Conservation (phyloP, 1,284 basidiomycete genomes). For the Leucoagaricus sp. region DNA sequence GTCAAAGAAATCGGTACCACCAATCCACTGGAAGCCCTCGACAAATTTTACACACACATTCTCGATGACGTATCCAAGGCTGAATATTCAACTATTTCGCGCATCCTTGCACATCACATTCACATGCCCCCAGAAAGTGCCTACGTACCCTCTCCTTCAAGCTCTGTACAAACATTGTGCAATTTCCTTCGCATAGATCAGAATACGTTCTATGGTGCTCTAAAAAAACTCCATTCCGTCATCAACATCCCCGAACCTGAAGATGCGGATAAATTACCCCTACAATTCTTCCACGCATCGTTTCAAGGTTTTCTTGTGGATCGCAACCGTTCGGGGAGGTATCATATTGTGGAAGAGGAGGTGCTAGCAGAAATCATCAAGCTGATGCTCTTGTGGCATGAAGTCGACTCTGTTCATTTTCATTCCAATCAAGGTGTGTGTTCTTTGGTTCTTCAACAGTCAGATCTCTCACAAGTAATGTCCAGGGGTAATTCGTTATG, state of each 20-base stretch:
- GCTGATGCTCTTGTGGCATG: not conserved
- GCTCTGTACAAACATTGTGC: not conserved
- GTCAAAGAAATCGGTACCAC: no score
- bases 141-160: no score
- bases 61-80: not conserved
- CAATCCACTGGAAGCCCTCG: not conserved
- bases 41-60: not conserved
- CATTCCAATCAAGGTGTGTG: no score
- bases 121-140: no score
- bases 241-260: no score
- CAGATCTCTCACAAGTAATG: no score
- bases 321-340: not conserved
- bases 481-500: no score
- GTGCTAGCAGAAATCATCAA: not conserved
- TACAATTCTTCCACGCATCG: not conserved
- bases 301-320: not conserved
- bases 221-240: not conserved
- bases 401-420: no score
- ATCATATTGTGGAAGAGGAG: not conserved
- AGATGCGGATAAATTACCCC: not conserved
- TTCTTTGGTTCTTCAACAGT: no score
- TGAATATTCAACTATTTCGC: not conserved
- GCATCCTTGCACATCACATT: conserved; percentile 1
- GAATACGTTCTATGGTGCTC: not conserved
- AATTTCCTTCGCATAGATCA: not conserved